Percentiles rank a stretch among this genome's conserved stretches.
These are phyloP conservation scores for Scedosporium boydii DNA, from an alignment of 2,329 filamentous ascomycete species.

Conservation along the genomic window DNA sequence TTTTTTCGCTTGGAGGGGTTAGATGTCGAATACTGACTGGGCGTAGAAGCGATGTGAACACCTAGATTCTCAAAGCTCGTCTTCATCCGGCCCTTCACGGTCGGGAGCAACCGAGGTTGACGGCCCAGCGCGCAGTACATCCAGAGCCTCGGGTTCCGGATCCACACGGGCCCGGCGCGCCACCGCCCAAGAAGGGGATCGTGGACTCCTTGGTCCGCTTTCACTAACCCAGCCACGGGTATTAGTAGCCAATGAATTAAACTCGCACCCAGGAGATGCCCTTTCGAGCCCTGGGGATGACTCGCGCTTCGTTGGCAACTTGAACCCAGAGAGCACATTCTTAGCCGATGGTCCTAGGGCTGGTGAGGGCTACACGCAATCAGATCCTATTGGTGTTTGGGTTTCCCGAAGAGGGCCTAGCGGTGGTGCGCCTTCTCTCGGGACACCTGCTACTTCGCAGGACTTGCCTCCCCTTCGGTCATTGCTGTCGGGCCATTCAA, in stretches of 20 bases:
- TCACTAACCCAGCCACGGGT: not conserved
- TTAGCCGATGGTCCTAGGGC: slow-evolving; percentile 9
- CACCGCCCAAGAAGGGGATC: too few relatives aligned
- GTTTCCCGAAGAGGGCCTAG: slow-evolving; percentile 7
- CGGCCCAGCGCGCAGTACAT: not conserved
- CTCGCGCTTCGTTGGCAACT: slow-evolving; percentile 12
- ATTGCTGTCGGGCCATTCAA: not conserved
- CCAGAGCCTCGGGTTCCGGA: not conserved
- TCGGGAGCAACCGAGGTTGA: not conserved
- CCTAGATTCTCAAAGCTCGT: not conserved
- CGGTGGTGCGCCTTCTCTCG: not conserved
- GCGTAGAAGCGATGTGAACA: slow-evolving; percentile 12
- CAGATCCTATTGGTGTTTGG: slow-evolving; percentile 11
- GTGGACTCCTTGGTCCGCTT: not conserved
- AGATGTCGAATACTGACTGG: not conserved
- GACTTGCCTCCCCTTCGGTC: not conserved
- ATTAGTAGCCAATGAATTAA: not conserved
- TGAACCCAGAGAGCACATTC: slow-evolving; percentile 13
- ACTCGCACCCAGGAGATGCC: not conserved
- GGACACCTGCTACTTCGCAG: not conserved
- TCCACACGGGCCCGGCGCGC: too few relatives aligned
- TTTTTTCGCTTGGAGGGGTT: not conserved
- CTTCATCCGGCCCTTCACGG: not conserved
- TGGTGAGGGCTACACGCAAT: slow-evolving; percentile 8
- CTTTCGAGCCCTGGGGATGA: slow-evolving; percentile 3